Base-by-base conservation (phyloP, 1,284 basidiomycete genomes). In the Microbotryum violaceum region DNA sequence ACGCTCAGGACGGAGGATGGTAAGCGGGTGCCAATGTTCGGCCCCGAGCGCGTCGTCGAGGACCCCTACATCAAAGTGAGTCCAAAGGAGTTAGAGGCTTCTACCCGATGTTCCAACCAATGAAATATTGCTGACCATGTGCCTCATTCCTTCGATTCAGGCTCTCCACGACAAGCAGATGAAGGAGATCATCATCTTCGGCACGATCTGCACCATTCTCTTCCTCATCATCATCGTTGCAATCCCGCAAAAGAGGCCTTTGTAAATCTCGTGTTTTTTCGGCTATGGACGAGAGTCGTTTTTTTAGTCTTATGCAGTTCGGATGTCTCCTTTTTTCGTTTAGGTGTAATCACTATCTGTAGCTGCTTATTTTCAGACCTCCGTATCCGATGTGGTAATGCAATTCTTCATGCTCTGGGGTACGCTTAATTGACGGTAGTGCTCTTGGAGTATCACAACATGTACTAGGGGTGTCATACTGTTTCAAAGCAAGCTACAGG, bases 41-140 rank as follows among this genome's bases (percentile, higher is more conserved):
- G 59, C 1, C 59, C 59, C 8, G 59, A 61, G 49, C 47, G 49
- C 10, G 59, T 61, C 4, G 48, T 61, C 14, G 59, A 55, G 33
- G 59, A 61, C 25, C 59, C 59, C 12, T 60, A 60, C 21, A 59
- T 59, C 51, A 51, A 56, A 37, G 56, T 62, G 25, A 33, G 60
- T 53, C 12, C 16, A 5, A 6, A 18, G 37, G 37, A 14, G 9
- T 3, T 37, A 16, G 9, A 37, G 14, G 14, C 6, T 37, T 10
- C 3, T 9, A 37, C 10, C 37, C 12, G 12, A 4, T 37, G 37
- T 27, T 27, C 27, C 27, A 27, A 27, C 4, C 37, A 37, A 12
- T 16, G 9, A 37, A 37, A 12, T 3, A 10, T 12, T 16, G 37
- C 37, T 9, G 37, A 37, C 37, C 37, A 12, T 16, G 37, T 16